A percentile compares a stretch with the other conserved stretches of the same genome.
phyloP scores from a whole-genome alignment of 768 basidiomycete genomes.

The Harrya chromipes region DNA sequence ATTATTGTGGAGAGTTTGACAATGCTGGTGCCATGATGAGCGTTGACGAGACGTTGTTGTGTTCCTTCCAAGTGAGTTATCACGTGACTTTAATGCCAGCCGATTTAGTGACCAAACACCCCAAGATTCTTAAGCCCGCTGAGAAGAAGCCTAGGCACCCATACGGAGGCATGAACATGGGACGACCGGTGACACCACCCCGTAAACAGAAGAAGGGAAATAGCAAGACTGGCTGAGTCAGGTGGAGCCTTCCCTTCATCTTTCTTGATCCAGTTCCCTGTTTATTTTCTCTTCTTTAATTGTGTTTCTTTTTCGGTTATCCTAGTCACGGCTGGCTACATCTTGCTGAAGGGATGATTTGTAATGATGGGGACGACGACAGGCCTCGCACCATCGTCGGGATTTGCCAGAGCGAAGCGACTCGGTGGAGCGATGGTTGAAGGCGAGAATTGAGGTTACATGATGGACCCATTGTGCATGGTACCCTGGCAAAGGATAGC shows the following conservation, averaged over 20 bases:
- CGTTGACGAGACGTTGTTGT: slow-evolving; percentile 94
- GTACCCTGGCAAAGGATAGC: slow-evolving; percentile 22
- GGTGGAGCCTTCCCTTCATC: slow-evolving; percentile 25
- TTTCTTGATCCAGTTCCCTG: slow-evolving; percentile 25
- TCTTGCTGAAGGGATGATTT: slow-evolving; percentile 27
- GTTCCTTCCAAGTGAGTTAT: slow-evolving; percentile 88
- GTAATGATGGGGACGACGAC: slow-evolving; percentile 18
- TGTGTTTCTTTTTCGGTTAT: slow-evolving; percentile 24
- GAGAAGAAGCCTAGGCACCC: slow-evolving; percentile 98
- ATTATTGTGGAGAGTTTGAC: slow-evolving; percentile 96
- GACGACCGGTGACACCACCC: slow-evolving; percentile 89
- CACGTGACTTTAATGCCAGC: slow-evolving; percentile 5
- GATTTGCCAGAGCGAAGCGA: slow-evolving; percentile 11
- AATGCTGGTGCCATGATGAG: slow-evolving; percentile 99
- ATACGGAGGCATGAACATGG: slow-evolving; percentile 83
- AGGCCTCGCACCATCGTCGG: slow-evolving; percentile 9
- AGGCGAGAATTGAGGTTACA: slow-evolving; percentile 11
- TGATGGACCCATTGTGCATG: slow-evolving; percentile 23
- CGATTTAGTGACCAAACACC: neutral
- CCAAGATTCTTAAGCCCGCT: slow-evolving; percentile 94
- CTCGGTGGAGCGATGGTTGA: slow-evolving; percentile 13
- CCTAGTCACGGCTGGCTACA: slow-evolving; percentile 22
- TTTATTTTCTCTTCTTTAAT: slow-evolving; percentile 32
- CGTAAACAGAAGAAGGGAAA: slow-evolving; percentile 98
- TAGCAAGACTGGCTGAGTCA: slow-evolving; percentile 54